These are phyloP conservation scores for Pseudogymnoascus sp. DNA, from an alignment of 2,329 filamentous ascomycete species.

Conservation along the genomic window DNA sequence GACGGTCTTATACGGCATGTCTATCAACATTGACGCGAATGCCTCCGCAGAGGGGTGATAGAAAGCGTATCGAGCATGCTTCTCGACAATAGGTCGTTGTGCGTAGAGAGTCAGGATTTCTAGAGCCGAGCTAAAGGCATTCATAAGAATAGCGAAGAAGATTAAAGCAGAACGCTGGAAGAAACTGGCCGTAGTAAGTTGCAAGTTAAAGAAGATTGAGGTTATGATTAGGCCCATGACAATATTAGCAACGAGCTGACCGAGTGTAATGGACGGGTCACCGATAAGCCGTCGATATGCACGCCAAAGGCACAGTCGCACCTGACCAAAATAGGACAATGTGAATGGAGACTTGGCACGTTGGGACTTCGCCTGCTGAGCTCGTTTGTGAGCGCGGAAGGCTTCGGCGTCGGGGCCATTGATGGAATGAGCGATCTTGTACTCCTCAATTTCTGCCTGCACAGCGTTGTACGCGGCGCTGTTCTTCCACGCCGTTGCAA, in stretches of 20 bases:
- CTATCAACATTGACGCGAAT: constrained; percentile 72
- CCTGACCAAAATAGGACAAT: constrained; percentile 60
- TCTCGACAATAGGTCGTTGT: constrained; percentile 82
- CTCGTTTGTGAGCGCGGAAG: constrained; percentile 27
- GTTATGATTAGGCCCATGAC: constrained; percentile 53
- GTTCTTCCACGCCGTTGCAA: constrained; percentile 39
- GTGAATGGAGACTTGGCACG: constrained; percentile 34
- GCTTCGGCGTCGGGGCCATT: constrained; percentile 25
- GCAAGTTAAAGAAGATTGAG: constrained; percentile 56
- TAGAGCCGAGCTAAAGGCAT: constrained; percentile 45
- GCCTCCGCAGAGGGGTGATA: constrained; percentile 85
- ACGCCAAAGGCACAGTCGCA: constrained; percentile 71
- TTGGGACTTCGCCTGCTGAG: constrained; percentile 36
- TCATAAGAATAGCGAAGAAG: constrained; percentile 60
- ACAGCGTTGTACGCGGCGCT: constrained; percentile 35
- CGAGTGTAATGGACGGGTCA: constrained; percentile 51
- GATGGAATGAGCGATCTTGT: constrained; percentile 33
- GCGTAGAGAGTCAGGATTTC: constrained; percentile 53
- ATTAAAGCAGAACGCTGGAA: constrained; percentile 53
- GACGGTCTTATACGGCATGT: constrained; percentile 68
- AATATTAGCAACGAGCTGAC: constrained; percentile 28
- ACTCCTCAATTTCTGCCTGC: constrained; percentile 39
- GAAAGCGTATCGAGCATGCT: constrained; percentile 73
- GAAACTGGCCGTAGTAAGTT: constrained; percentile 45
- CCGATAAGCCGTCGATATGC: constrained; percentile 66